phyloP scores from a whole-genome alignment of 2,329 filamentous ascomycete species.

The Kalmusia sp. region DNA sequence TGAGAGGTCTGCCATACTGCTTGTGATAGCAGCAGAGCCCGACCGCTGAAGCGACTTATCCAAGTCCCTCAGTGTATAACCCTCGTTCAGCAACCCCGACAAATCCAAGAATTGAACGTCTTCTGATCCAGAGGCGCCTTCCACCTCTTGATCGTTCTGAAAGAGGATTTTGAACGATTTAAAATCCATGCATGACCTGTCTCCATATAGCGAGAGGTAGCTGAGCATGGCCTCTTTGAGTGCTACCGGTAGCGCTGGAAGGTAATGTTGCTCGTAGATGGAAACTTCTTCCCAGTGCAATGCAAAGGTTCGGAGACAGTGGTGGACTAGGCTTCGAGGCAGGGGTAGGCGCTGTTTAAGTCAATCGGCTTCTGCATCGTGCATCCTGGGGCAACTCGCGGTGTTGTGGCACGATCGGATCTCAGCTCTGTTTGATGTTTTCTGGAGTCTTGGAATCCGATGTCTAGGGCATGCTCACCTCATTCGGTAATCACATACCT shows the following conservation, averaged over 20 bases:
- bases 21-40: constrained; percentile 15
- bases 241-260: constrained; percentile 59
- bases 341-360: constrained; percentile 39
- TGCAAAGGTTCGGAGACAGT: constrained; percentile 61
- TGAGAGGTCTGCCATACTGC: constrained; percentile 22
- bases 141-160: constrained; percentile 40
- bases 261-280: constrained; percentile 63
- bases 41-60: constrained; percentile 49
- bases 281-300: constrained; percentile 63
- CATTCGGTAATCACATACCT: constrained; percentile 25
- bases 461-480: no score
- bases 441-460: no score
- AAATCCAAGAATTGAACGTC: constrained; percentile 61
- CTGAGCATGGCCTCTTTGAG: constrained; percentile 62
- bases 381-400: no score
- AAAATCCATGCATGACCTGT: constrained; percentile 48
- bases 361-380: constrained; percentile 31
- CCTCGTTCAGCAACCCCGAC: constrained; percentile 56
- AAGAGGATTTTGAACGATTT: constrained; percentile 61
- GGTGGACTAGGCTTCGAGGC: constrained; percentile 56
- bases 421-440: no score
- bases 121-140: constrained; percentile 48
- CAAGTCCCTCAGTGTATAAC: constrained; percentile 58
- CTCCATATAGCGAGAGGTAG: constrained; percentile 61
- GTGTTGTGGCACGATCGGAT: no score